These are phyloP conservation scores for Ascochyta koolunga DNA, from an alignment of 2,329 filamentous ascomycete genomes.

Conservation along the genomic window DNA sequence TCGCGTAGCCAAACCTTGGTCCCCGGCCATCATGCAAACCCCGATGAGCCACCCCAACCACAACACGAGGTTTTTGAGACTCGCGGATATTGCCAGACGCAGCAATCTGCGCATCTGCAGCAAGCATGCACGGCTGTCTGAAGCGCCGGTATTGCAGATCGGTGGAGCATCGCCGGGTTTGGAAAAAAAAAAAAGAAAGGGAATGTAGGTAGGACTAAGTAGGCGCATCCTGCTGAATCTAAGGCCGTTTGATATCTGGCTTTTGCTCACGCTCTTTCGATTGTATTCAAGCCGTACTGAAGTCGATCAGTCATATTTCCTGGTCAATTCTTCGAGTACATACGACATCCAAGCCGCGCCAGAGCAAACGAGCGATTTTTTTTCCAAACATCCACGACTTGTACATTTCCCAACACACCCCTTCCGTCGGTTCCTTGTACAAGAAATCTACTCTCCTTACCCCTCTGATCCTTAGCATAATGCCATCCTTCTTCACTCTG, in stretches of 20 bases:
- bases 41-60: slow-evolving; percentile 17
- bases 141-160: slow-evolving; percentile 14
- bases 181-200: not conserved
- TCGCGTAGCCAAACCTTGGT: slow-evolving; percentile 13
- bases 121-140: slow-evolving; percentile 6
- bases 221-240: not conserved
- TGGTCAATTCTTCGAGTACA: not conserved
- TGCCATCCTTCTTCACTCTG: slow-evolving; percentile 8
- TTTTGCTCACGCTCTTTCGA: not conserved
- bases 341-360: not conserved
- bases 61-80: not conserved
- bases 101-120: slow-evolving; percentile 14
- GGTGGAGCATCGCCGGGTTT: slow-evolving; percentile 10
- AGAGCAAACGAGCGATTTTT: not conserved
- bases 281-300: not conserved
- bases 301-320: not conserved
- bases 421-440: not conserved
- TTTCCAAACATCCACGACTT: not conserved
- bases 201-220: slow-evolving; percentile 2
- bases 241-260: not conserved
- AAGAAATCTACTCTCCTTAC: not conserved
- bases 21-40: slow-evolving; percentile 7
- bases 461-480: not conserved
- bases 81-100: slow-evolving; percentile 7
- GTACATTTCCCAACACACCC: not conserved